phyloP scores from a whole-genome alignment of 441 rosid species.

The Isatis lusitanica region DNA sequence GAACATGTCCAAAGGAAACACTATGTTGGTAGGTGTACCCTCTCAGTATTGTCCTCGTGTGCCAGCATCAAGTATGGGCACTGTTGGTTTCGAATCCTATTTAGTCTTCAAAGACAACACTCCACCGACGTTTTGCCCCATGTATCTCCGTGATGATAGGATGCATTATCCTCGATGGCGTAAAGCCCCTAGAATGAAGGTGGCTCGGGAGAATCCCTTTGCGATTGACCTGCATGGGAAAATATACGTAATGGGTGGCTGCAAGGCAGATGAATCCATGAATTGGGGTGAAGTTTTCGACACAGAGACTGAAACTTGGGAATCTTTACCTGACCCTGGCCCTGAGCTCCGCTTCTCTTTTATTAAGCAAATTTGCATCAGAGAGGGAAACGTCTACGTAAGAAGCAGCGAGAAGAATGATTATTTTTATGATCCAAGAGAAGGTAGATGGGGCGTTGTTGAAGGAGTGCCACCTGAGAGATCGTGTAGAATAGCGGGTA shows the following conservation, averaged over 20 bases:
- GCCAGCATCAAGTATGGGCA: slow-evolving; percentile 36
- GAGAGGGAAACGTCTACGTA: slow-evolving; percentile 46
- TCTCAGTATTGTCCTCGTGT: slow-evolving; percentile 37
- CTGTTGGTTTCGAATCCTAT: slow-evolving; percentile 42
- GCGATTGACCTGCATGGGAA: slow-evolving; percentile 46
- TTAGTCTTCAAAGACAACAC: slow-evolving; percentile 35
- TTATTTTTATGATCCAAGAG: slow-evolving; percentile 45
- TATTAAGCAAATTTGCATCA: slow-evolving; percentile 53
- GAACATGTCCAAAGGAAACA: not conserved
- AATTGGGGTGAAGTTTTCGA: not conserved
- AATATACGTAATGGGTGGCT: slow-evolving; percentile 69
- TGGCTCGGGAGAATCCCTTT: slow-evolving; percentile 61
- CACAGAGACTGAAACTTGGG: not conserved
- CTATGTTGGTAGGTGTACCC: slow-evolving; percentile 42
- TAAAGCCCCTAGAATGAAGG: slow-evolving; percentile 47
- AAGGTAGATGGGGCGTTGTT: slow-evolving; percentile 42
- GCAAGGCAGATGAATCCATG: not conserved
- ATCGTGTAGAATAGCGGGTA: slow-evolving; percentile 40
- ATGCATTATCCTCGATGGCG: slow-evolving; percentile 13
- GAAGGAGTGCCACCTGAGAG: not conserved
- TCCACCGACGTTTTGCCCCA: not conserved
- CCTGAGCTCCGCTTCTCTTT: not conserved
- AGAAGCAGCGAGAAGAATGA: slow-evolving; percentile 50
- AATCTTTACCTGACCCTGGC: slow-evolving; percentile 14
- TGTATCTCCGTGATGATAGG: not conserved